These are phyloP conservation scores for Bromus sterilis DNA, from an alignment of 176 grass and related monocot genomes.

Conservation along the genomic window DNA sequence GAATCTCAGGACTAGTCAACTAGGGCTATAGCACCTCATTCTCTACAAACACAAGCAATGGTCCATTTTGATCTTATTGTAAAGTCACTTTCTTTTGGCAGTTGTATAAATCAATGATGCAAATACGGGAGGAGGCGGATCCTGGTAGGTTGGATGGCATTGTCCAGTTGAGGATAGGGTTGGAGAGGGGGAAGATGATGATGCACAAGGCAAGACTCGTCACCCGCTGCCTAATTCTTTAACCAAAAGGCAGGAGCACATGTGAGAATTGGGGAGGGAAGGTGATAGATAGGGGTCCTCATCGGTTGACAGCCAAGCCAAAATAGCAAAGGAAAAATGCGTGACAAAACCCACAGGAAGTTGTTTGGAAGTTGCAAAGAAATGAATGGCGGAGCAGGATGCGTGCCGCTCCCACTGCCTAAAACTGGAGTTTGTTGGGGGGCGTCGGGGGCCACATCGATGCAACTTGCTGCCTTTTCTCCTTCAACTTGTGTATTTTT, in stretches of 20 bases:
- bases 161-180: conserved; percentile 20
- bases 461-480: conserved; percentile 14
- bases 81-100: background rate
- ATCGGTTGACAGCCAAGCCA: conserved; percentile 30
- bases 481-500: conserved; percentile 3
- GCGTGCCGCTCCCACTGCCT: background rate
- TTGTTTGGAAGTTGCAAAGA: conserved; percentile 27
- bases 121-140: conserved; percentile 6
- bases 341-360: conserved; percentile 23
- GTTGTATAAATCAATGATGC: background rate
- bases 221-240: conserved; percentile 27
- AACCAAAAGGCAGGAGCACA: conserved; percentile 46
- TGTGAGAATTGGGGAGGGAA: conserved; percentile 36
- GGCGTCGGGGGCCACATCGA: background rate
- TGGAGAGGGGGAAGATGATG: background rate
- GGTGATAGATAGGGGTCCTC: background rate
- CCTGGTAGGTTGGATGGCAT: conserved; percentile 18
- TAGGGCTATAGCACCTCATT: background rate
- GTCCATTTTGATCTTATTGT: background rate
- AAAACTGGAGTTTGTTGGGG: background rate
- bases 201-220: conserved; percentile 25
- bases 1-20: background rate
- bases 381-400: background rate
- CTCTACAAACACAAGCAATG: background rate
- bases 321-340: background rate